phyloP scores from a whole-genome alignment of 768 basidiomycete genomes.

The Serendipita vermifera region DNA sequence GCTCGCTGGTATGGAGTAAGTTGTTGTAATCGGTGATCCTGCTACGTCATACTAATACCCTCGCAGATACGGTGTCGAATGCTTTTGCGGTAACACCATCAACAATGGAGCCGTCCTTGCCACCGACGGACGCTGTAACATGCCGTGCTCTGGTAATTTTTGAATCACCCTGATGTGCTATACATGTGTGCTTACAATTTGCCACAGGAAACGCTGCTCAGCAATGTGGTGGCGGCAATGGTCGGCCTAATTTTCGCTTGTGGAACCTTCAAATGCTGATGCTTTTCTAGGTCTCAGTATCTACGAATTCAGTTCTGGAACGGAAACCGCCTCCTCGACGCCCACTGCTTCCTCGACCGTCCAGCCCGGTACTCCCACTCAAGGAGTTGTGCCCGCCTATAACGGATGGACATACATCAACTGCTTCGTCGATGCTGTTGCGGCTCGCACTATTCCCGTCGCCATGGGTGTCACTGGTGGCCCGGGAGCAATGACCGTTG shows the following conservation, averaged over 20 bases:
- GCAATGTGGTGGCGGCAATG: slow-evolving; percentile 1
- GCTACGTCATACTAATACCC: background rate
- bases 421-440: background rate
- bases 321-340: no score
- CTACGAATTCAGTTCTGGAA: no score
- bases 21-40: slow-evolving; percentile 38
- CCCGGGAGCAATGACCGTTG: background rate
- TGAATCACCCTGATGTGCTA: background rate
- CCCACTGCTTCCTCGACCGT: background rate
- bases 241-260: background rate
- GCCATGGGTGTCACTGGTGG: background rate
- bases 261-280: no score
- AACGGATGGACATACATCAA: background rate
- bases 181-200: background rate
- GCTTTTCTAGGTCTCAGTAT: no score
- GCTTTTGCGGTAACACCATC: background rate
- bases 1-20: slow-evolving; percentile 57
- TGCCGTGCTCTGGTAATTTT: background rate
- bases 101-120: background rate
- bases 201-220: background rate
- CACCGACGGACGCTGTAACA: slow-evolving; percentile 5
- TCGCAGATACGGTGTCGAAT: background rate
- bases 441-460: background rate
- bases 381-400: background rate
- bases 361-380: no score